A percentile compares a stretch with the other conserved stretches of the same genome.
Evolutionary conservation across 805 yeast genomes (phyloP).

Genomic region (Saturnispora serradocipensis): DNA sequence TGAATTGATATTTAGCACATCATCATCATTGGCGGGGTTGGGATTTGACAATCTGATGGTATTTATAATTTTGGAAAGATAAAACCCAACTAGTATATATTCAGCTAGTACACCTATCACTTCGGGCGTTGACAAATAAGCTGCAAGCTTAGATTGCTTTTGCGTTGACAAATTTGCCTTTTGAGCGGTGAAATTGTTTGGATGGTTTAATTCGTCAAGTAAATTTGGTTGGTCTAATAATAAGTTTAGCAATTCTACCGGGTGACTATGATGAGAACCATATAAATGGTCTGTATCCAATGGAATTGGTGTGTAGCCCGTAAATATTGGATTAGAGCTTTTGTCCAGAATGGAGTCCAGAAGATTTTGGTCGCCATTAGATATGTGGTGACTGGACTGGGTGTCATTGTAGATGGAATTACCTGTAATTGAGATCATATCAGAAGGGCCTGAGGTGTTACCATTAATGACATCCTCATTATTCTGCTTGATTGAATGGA

Average conservation of each 20-base stretch:
- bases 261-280: constrained; percentile 4
- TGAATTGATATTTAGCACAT: constrained; percentile 7
- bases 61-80: constrained; percentile 1
- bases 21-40: background rate
- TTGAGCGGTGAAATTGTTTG: constrained; percentile 21
- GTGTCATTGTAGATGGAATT: background rate
- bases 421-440: background rate
- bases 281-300: background rate
- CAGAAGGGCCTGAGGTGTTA: background rate
- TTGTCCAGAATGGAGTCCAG: background rate
- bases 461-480: constrained; percentile 3
- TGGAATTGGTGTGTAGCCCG: constrained; percentile 4
- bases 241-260: constrained; percentile 23
- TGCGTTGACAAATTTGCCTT: background rate
- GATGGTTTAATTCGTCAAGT: constrained; percentile 27
- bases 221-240: constrained; percentile 30
- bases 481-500: constrained; percentile 25
- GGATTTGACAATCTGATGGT: constrained; percentile 6
- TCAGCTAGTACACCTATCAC: constrained; percentile 25
- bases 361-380: background rate
- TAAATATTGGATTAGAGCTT: background rate
- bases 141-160: constrained; percentile 20
- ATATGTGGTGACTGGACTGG: background rate
- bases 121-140: constrained; percentile 25
- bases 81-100: constrained; percentile 18